Base-by-base conservation (phyloP, 2,329 filamentous ascomycete species). In the Aspergillus cejpii region DNA sequence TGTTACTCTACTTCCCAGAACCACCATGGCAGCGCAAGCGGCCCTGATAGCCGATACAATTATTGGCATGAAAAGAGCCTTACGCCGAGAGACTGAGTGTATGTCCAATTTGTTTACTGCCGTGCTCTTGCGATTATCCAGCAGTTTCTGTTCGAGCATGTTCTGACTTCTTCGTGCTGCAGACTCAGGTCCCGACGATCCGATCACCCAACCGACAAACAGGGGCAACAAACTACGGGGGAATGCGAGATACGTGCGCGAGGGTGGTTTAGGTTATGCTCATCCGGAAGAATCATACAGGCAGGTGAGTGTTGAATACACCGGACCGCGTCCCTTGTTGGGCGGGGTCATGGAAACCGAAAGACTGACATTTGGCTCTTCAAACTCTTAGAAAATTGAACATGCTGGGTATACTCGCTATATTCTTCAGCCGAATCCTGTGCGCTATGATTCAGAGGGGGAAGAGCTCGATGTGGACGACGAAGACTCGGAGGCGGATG, bases 401-500 rank as follows among this genome's bases (percentile, higher is more conserved):
- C 79, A 83, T 59, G 79, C 78, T 33, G 80, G 80, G 37, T 81
- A 82, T 61, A 69, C 73, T 33, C 73, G 80, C 55, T 72, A 76
- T 57, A 80, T 81, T 41, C 68, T 83, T 38, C 70, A 74, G 51
- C 73, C 69, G 31, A 83, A 81, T 47, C 80, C 80, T 5, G 69
- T 71, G 41, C 74, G 76, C 51, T 80, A 77, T 60, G 80, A 84
- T 57, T 76, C 76, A n/a, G 78, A 83, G 57, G 80, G 80, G 43
- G 79, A 80, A 50, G 74, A 81, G 48, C 69, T 81, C 38, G 77
- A 80, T 27, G 72, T 74, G 17, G 74, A 76, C 46, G 77, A 80
- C 58, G 74, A 74, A 55, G 75, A 79, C 53, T 73, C 75, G 39
- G 75, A 79, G 45, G 75, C 75, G n/a, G 76, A 78, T 54, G 73